Percentiles rank a stretch among this genome's conserved stretches.
Conservation (phyloP, 306 rosid genomes). For the Carpinus fangiana region DNA sequence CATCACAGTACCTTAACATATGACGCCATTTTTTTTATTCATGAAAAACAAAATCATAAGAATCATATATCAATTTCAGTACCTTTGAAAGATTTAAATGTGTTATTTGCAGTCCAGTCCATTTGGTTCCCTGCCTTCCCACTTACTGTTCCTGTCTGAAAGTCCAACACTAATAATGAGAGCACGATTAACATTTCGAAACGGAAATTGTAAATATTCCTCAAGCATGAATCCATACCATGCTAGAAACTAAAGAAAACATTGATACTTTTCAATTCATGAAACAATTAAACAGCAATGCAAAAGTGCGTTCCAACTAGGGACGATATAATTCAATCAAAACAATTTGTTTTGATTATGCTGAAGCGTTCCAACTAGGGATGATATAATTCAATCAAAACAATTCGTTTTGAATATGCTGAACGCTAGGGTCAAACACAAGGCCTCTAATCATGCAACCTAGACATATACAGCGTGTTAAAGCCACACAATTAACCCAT, state of each 20-base stretch:
- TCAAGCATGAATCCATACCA: neutral
- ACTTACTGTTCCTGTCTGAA: conserved; percentile 46
- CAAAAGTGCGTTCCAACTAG: too few relatives aligned
- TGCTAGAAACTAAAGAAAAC: too few relatives aligned
- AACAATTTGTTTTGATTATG: neutral
- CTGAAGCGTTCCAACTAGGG: too few relatives aligned
- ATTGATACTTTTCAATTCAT: too few relatives aligned
- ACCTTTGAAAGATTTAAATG: conserved; percentile 76
- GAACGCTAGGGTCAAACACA: too few relatives aligned
- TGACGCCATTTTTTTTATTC: neutral
- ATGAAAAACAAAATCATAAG: neutral
- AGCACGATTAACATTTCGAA: neutral
- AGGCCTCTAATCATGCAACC: too few relatives aligned
- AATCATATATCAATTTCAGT: neutral
- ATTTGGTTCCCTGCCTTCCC: conserved; percentile 46
- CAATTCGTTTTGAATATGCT: neutral
- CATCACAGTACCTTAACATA: neutral
- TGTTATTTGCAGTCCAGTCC: conserved; percentile 73
- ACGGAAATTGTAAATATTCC: neutral
- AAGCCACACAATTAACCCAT: too few relatives aligned
- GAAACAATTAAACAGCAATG: too few relatives aligned
- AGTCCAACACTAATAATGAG: conserved; percentile 1
- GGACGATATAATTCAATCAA: too few relatives aligned
- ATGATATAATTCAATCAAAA: too few relatives aligned
- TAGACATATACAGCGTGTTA: too few relatives aligned